A percentile compares a stretch with the other conserved stretches of the same genome.
phyloP scores from a whole-genome alignment of 768 basidiomycete genomes.

The Trametes maxima region DNA sequence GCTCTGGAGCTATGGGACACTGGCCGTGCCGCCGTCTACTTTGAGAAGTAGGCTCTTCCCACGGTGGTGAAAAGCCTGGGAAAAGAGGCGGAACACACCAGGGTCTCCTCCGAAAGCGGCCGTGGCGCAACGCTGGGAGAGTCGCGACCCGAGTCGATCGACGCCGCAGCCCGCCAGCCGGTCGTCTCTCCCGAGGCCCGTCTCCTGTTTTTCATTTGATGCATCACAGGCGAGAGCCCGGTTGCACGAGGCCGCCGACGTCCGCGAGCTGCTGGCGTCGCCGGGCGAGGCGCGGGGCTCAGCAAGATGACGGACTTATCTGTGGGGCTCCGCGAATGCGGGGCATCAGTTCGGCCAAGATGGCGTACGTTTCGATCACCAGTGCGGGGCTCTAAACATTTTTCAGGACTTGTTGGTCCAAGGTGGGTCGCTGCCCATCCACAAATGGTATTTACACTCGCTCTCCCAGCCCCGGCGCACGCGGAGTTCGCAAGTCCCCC shows the following conservation, averaged over 20 bases:
- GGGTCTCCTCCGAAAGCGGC: not conserved
- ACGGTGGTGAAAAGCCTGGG: not conserved
- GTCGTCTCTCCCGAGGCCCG: not conserved
- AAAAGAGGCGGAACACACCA: not conserved
- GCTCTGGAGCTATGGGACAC: too few relatives aligned
- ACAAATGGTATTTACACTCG: not conserved
- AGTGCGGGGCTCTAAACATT: slow-evolving; percentile 9
- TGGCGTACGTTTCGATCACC: not conserved
- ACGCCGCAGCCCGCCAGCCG: not conserved
- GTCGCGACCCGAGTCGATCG: slow-evolving; percentile 1
- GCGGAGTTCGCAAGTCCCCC: not conserved
- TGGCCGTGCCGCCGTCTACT: too few relatives aligned
- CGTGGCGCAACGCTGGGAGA: slow-evolving; percentile 13
- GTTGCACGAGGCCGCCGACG: not conserved
- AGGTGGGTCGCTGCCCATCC: not conserved
- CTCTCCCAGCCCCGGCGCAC: not conserved
- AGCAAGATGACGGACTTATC: slow-evolving; percentile 2
- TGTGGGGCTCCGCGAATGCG: slow-evolving; percentile 13
- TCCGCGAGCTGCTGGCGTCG: too few relatives aligned
- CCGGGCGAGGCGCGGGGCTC: not conserved
- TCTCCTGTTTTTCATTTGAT: too few relatives aligned
- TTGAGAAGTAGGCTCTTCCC: not conserved
- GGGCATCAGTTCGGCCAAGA: slow-evolving; percentile 9
- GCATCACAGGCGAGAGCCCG: too few relatives aligned
- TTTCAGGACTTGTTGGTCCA: slow-evolving; percentile 20